Percentiles rank a stretch among this genome's conserved stretches.
Conservation (phyloP, 345 rosid genomes). For the Aethionema arabicum region DNA sequence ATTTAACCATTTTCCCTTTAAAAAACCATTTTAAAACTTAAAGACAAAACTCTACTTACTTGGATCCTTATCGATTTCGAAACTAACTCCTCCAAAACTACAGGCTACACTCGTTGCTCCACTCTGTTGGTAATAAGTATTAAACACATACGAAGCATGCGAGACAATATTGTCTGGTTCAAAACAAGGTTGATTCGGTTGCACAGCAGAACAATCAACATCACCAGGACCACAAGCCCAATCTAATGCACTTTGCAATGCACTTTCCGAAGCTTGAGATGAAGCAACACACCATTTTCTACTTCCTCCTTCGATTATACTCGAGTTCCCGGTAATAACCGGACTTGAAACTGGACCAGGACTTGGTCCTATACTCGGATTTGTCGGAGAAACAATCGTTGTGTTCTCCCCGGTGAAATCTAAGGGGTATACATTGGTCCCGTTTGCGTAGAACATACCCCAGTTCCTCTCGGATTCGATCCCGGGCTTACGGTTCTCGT, state of each 20-base stretch:
- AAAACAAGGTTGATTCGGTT: conserved; percentile 89
- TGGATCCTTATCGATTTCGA: conserved; percentile 85
- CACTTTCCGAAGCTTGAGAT: conserved; percentile 57
- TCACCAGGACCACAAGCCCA: conserved; percentile 95
- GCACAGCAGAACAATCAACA: conserved; percentile 91
- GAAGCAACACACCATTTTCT: conserved; percentile 87
- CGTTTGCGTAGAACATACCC: conserved; percentile 83
- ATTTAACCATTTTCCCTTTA: no score
- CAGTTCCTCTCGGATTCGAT: conserved; percentile 85
- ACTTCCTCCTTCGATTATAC: conserved; percentile 26
- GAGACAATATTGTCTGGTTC: conserved; percentile 83
- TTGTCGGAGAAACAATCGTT: conserved; percentile 41
- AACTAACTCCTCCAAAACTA: conserved; percentile 74
- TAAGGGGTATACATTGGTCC: conserved; percentile 67
- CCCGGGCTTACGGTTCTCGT: conserved; percentile 88
- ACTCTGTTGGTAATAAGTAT: conserved; percentile 82
- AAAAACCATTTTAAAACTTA: no score
- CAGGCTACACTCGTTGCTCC: conserved; percentile 79
- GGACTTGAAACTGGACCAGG: conserved; percentile 25
- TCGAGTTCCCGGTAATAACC: conserved; percentile 19
- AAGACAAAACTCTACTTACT: conserved; percentile 73
- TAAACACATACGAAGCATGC: conserved; percentile 89
- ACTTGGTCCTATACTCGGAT: conserved; percentile 42
- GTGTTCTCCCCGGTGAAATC: conserved; percentile 74
- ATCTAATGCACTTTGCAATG: conserved; percentile 72